Evolutionary conservation across 495 filamentous ascomycete species (phyloP), one percentile per base, ranked within the genome.

Genomic region (Penicillium crystallinum): DNA sequence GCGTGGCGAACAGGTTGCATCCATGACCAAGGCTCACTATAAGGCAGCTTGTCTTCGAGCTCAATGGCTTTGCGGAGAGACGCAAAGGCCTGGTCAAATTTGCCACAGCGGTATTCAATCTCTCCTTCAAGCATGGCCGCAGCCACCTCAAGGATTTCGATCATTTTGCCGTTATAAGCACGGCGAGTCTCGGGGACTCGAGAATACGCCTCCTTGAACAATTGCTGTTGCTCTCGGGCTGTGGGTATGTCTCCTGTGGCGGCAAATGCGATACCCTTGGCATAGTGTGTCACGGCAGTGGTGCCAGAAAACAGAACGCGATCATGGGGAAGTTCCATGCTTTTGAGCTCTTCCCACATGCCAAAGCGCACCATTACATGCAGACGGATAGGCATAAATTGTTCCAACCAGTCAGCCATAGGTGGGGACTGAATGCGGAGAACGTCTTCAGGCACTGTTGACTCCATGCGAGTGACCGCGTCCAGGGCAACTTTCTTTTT

Each of bases 371-470:
- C 73, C n/a, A 84, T 61, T 1, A 80, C 78, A 57, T 87, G 84
- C 4, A 82, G 64, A 3, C 81, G 72, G 64, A 82, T 76, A 2
- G 71, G 70, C 18, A 80, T 50, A 57, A 85, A 86, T 0, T 70
- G 72, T 57, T 88, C 84, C 2, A 86, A 58, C 82, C 82, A 86
- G 58, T 86, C 80, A 0, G 81, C 82, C 80, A 88, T 81, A 2
- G 82, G 81, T 0, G 84, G 83, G 0, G 78, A 80, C 49, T 77
- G 54, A 21, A 83, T 68, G 2, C 78, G 75, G 1, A 88, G 72
- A 2, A 88, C 54, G 0, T 73, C 68, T 23, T 82, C 80, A 0
- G 82, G 69, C 18, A 88, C 61, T 3, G 76, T 73, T 1, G 54
- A 48, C 56, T 85, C 82, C 41, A 85, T 70, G 7, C 66, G 64